Conservation (phyloP, 129 eudicot genomes). For the Apium graveolens region DNA sequence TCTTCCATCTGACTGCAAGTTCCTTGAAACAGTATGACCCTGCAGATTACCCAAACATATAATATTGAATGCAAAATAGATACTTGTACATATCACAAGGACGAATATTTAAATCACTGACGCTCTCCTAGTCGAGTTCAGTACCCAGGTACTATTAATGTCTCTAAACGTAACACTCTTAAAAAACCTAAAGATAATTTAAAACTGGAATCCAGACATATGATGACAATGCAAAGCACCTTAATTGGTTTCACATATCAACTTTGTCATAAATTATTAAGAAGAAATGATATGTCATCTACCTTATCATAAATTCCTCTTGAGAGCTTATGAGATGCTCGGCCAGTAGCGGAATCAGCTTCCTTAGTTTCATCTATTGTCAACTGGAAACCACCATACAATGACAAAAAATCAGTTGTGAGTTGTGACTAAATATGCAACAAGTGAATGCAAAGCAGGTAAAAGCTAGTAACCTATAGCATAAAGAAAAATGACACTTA, state of each 20-base stretch:
- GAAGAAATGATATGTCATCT: neutral
- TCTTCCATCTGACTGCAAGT: constrained; percentile 68
- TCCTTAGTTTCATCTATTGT: constrained; percentile 65
- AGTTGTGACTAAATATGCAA: neutral
- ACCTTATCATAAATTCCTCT: constrained; percentile 52
- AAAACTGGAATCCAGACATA: neutral
- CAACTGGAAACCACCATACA: constrained; percentile 29
- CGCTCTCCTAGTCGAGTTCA: neutral
- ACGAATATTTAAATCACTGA: neutral
- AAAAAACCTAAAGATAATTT: neutral
- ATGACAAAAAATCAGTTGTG: neutral
- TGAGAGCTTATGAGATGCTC: constrained; percentile 64
- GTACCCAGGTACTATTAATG: neutral
- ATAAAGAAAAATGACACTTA: constrained; percentile 22
- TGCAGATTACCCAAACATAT: constrained; percentile 4
- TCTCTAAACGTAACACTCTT: neutral
- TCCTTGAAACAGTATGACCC: constrained; percentile 79
- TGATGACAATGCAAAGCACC: neutral
- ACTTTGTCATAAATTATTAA: constrained; percentile 27
- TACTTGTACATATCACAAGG: neutral
- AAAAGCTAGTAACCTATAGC: neutral
- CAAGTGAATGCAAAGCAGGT: neutral
- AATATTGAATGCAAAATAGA: constrained; percentile 6
- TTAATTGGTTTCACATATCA: neutral
- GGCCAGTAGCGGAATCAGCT: constrained; percentile 71